These are phyloP conservation scores for Heimioporus sp. DNA, from an alignment of 768 basidiomycete genomes.

Conservation along the genomic window DNA sequence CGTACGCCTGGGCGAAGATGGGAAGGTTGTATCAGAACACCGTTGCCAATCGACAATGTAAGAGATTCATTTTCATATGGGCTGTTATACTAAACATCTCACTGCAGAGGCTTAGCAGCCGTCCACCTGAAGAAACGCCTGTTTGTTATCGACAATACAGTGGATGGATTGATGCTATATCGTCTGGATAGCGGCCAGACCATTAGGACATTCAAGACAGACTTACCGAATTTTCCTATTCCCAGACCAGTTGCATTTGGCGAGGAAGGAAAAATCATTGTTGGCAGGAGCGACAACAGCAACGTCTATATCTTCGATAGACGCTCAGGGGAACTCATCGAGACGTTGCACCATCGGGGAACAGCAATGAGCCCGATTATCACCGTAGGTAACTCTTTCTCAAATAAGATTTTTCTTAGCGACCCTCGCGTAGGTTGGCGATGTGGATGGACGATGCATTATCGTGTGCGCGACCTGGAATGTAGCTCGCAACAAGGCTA, in stretches of 20 bases:
- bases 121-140: conserved; percentile 1
- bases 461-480: background rate
- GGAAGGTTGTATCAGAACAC: too few relatives aligned
- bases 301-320: conserved; percentile 6
- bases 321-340: background rate
- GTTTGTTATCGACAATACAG: conserved; percentile 3
- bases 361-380: background rate
- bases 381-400: background rate
- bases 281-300: conserved; percentile 5
- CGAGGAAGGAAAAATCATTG: conserved; percentile 2
- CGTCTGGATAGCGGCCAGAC: background rate
- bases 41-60: too few relatives aligned
- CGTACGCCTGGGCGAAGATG: too few relatives aligned
- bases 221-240: background rate
- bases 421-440: background rate
- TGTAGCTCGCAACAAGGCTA: background rate
- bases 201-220: background rate
- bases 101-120: conserved; percentile 5
- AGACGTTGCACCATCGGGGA: background rate
- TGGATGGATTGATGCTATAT: conserved; percentile 6
- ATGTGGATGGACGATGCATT: background rate
- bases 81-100: too few relatives aligned
- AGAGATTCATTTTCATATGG: too few relatives aligned
- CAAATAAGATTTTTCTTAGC: too few relatives aligned
- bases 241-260: conserved; percentile 10